Evolutionary conservation across 306 rosid genomes (phyloP).

Genomic region (Cicer chorassanicum): DNA sequence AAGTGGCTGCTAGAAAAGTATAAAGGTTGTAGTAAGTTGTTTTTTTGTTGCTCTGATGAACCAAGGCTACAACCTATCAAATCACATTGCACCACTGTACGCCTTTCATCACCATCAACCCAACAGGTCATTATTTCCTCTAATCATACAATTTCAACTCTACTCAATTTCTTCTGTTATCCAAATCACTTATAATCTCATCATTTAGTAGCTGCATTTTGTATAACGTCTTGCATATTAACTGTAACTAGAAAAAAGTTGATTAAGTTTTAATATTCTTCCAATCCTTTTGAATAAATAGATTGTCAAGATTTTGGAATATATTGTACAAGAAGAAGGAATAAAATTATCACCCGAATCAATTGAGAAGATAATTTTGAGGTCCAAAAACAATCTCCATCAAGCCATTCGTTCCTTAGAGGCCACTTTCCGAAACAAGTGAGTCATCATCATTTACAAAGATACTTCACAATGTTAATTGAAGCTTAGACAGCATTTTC

Average conservation of each 20-base stretch:
- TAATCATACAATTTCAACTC: not conserved
- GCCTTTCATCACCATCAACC: slow-evolving; percentile 69
- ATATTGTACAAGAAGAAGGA: slow-evolving; percentile 61
- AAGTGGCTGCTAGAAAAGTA: slow-evolving; percentile 81
- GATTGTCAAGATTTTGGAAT: slow-evolving; percentile 68
- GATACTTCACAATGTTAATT: too few species aligned
- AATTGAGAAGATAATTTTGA: slow-evolving; percentile 55
- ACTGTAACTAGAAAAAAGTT: not conserved
- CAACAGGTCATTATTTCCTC: slow-evolving; percentile 55
- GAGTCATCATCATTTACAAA: slow-evolving; percentile 1
- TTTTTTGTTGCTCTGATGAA: slow-evolving; percentile 85
- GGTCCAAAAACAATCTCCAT: slow-evolving; percentile 68
- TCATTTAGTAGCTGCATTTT: slow-evolving; percentile 2
- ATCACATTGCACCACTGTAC: slow-evolving; percentile 63
- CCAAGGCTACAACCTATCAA: slow-evolving; percentile 72
- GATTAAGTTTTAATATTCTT: not conserved
- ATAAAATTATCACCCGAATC: slow-evolving; percentile 53
- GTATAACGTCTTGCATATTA: not conserved
- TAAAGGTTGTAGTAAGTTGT: slow-evolving; percentile 68
- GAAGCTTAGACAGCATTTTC: too few species aligned
- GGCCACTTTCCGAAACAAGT: slow-evolving; percentile 74
- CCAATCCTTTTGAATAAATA: slow-evolving; percentile 39
- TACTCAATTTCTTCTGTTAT: not conserved
- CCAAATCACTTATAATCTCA: slow-evolving; percentile 1
- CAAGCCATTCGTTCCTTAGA: slow-evolving; percentile 88